Percentiles rank a stretch among this genome's conserved stretches.
phyloP scores from a whole-genome alignment of 1,139 yeast species.

The Diutina catenulata region DNA sequence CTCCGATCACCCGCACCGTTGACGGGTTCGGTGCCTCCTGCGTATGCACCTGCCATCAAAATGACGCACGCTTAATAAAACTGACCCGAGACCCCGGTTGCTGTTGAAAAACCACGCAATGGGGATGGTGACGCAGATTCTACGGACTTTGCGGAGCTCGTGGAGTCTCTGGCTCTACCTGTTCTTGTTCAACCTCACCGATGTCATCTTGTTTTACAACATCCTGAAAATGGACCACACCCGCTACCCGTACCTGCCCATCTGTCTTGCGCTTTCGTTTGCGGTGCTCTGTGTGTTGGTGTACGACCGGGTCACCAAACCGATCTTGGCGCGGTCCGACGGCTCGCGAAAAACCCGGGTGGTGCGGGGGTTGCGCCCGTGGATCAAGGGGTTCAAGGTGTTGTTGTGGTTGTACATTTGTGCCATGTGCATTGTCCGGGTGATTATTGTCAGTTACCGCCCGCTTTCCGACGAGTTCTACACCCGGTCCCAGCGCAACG shows the following conservation, averaged over 20 bases:
- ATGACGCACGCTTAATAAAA: too few species aligned
- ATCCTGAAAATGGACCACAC: not conserved
- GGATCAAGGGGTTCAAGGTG: not conserved
- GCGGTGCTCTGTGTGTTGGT: not conserved
- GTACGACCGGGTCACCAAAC: not conserved
- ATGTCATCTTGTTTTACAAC: not conserved
- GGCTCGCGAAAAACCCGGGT: not conserved
- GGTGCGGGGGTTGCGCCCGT: not conserved
- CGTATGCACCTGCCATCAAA: too few species aligned
- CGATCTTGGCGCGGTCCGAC: not conserved
- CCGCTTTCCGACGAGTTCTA: conserved; percentile 1
- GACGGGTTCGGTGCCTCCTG: too few species aligned
- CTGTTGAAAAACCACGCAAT: too few species aligned
- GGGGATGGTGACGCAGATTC: too few species aligned
- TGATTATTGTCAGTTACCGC: not conserved
- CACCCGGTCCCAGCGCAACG: not conserved
- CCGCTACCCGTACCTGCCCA: not conserved
- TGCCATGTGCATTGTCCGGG: conserved; percentile 5
- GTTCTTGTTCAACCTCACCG: conserved; percentile 3
- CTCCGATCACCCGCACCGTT: too few species aligned
- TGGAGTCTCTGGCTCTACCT: conserved; percentile 4
- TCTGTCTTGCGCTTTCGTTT: not conserved
- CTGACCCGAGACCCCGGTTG: too few species aligned
- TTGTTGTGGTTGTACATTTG: conserved; percentile 1
- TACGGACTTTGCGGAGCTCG: not conserved